Percentiles rank a stretch among this genome's conserved stretches.
Conservation (phyloP, 805 yeast species). For the Candida nemodendra region DNA sequence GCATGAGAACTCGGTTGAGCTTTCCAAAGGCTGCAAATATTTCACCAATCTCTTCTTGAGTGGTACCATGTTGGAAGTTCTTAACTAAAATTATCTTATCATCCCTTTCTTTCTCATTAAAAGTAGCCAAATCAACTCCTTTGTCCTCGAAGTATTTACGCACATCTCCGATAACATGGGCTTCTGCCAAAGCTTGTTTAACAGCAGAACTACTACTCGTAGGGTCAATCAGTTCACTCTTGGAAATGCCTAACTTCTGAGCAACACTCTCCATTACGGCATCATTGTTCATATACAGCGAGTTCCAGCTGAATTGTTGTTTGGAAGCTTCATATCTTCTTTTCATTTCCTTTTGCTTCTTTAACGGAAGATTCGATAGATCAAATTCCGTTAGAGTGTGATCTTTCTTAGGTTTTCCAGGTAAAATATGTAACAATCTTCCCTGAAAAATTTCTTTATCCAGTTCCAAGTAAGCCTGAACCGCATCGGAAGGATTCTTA, state of each 20-base stretch:
- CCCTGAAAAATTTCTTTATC: conserved; percentile 95
- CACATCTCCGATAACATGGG: conserved; percentile 90
- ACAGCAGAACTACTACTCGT: conserved; percentile 87
- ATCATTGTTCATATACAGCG: conserved; percentile 84
- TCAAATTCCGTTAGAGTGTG: conserved; percentile 90
- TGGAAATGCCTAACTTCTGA: conserved; percentile 72
- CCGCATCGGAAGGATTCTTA: conserved; percentile 67
- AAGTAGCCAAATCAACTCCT: conserved; percentile 80
- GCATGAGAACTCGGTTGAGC: conserved; percentile 79
- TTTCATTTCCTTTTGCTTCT: conserved; percentile 84
- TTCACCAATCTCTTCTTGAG: conserved; percentile 76
- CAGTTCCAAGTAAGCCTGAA: conserved; percentile 64
- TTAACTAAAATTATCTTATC: conserved; percentile 81
- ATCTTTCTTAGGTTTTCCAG: conserved; percentile 79
- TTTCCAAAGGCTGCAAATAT: conserved; percentile 80
- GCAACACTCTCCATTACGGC: conserved; percentile 93
- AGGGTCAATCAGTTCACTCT: conserved; percentile 84
- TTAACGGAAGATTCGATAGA: conserved; percentile 83
- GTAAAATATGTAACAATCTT: conserved; percentile 82
- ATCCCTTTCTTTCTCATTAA: conserved; percentile 67
- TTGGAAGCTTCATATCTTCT: conserved; percentile 82
- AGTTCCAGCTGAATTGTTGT: conserved; percentile 91
- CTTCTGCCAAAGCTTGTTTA: conserved; percentile 95
- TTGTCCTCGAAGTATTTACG: conserved; percentile 80
- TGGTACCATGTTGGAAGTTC: conserved; percentile 88